These are phyloP conservation scores for Fusarium mexicanum DNA, from an alignment of 2,329 filamentous ascomycete species.

Conservation along the genomic window DNA sequence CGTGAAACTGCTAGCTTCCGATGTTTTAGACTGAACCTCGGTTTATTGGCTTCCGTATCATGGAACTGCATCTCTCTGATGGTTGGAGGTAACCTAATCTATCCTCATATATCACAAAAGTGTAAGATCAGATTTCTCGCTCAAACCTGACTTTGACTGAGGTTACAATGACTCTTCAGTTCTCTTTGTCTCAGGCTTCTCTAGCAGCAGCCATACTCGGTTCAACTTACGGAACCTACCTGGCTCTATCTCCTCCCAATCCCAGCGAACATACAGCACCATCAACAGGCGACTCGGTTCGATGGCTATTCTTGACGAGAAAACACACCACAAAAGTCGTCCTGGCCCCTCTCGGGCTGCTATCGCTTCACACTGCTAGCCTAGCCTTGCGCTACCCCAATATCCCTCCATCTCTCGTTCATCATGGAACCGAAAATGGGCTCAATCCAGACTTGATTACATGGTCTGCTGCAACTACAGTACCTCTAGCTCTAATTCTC, in stretches of 20 bases:
- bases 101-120: not conserved
- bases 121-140: not conserved
- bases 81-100: not conserved
- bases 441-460: slow-evolving; percentile 47
- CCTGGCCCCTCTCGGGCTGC: slow-evolving; percentile 37
- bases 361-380: slow-evolving; percentile 37
- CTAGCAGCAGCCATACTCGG: slow-evolving; percentile 40
- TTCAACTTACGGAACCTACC: slow-evolving; percentile 45
- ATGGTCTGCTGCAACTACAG: slow-evolving; percentile 49
- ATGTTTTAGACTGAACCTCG: not conserved
- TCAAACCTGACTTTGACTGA: too few species aligned
- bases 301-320: slow-evolving; percentile 40
- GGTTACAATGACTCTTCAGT: slow-evolving; percentile 5
- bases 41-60: not conserved
- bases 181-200: slow-evolving; percentile 24
- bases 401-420: slow-evolving; percentile 39
- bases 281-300: slow-evolving; percentile 37
- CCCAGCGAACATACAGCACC: slow-evolving; percentile 22
- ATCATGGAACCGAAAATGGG: slow-evolving; percentile 45
- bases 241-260: slow-evolving; percentile 47
- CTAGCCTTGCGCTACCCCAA: slow-evolving; percentile 27
- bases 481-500: slow-evolving; percentile 49
- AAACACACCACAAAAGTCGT: slow-evolving; percentile 36
- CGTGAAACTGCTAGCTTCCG: not conserved
- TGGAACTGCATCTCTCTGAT: not conserved